Base-by-base conservation (phyloP, 2,329 filamentous ascomycete genomes). In the Fusarium compactum region DNA sequence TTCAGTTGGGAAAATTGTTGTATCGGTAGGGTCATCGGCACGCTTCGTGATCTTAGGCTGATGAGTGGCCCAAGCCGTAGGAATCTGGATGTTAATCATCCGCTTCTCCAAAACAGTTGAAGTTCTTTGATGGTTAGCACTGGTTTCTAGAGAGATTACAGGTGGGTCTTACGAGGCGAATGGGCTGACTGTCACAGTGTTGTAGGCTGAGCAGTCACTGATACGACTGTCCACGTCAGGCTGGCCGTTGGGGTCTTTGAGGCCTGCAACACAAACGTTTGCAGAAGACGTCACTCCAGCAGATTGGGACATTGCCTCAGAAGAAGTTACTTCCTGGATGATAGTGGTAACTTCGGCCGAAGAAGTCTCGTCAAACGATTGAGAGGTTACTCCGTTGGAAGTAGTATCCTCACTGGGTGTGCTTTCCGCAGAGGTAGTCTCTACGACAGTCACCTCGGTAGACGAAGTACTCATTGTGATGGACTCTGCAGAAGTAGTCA, bases 181-280 rank as follows among this genome's bases (percentile, higher is more conserved):
- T 14, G 67, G 67, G 61, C 65, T 69, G 34, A 69, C 65, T 4
- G 67, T 70, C 14, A 69, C 56, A 0, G 52, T 62, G 34, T 69
- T 44, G n/a, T 65, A 24, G 2, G 32, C 40, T 16, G 30, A 44
- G 11, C 67, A 69, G 61, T 69, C 67, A 5, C 30, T 12, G 0
- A 65, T 24, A 20, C 65, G 67, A 14, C 52, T 65, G 14, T 30
- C 22, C 1, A 53, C 40, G 2, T 65, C 50, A 43, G 67, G 67
- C 3, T 58, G 18, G 3, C 55, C 67, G 7, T 40, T 40, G 8
- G 15, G 20, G 9, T 40, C 32, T n/a, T 12, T 40, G 5, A 69
- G 32, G 3, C 65, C 61, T 12, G 3, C 32, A 7, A 7, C 5
- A 15, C 60, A 63, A 15, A 22, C 18, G 18, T 58, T 18, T 0